Evolutionary conservation across 1,284 basidiomycete species (phyloP).

Genomic region (Puccinia triticina): DNA sequence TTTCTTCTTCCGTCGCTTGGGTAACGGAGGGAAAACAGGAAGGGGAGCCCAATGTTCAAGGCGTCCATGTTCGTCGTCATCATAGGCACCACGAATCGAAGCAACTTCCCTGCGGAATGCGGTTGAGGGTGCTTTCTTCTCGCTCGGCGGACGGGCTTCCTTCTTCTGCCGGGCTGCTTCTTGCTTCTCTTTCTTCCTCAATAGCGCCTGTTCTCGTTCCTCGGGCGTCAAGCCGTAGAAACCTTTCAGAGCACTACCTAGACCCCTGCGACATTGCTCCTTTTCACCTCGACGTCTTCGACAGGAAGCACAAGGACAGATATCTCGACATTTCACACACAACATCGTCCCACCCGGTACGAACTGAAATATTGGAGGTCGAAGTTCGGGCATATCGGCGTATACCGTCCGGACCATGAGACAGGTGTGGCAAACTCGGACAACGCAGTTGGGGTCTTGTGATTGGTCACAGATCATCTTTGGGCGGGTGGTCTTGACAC

Average conservation of each 20-base stretch:
- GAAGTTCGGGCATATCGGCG: constrained; percentile 43
- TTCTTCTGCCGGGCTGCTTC: constrained; percentile 19
- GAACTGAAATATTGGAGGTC: constrained; percentile 44
- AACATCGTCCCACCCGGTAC: constrained; percentile 48
- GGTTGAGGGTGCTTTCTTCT: constrained; percentile 19
- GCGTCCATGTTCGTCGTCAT: constrained; percentile 42
- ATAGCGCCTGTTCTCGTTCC: constrained; percentile 11
- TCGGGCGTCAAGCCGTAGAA: constrained; percentile 27
- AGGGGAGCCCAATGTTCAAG: constrained; percentile 43
- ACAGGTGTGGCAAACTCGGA: constrained; percentile 40
- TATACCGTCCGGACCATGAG: constrained; percentile 33
- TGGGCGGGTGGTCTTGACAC: constrained; percentile 46
- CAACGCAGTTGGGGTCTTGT: constrained; percentile 42
- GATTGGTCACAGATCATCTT: constrained; percentile 52
- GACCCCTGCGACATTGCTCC: constrained; percentile 31
- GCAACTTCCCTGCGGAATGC: constrained; percentile 23
- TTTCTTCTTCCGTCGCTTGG: constrained; percentile 35
- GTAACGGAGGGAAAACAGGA: constrained; percentile 47
- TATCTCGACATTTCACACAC: constrained; percentile 45
- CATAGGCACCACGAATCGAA: constrained; percentile 30
- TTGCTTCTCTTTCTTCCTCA: constrained; percentile 21
- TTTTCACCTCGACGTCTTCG: constrained; percentile 40
- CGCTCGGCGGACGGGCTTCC: neutral
- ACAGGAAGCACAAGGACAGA: constrained; percentile 50
- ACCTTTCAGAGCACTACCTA: constrained; percentile 10